Evolutionary conservation across 148 eudicot genomes (phyloP).

Genomic region (Rheum nobile): DNA sequence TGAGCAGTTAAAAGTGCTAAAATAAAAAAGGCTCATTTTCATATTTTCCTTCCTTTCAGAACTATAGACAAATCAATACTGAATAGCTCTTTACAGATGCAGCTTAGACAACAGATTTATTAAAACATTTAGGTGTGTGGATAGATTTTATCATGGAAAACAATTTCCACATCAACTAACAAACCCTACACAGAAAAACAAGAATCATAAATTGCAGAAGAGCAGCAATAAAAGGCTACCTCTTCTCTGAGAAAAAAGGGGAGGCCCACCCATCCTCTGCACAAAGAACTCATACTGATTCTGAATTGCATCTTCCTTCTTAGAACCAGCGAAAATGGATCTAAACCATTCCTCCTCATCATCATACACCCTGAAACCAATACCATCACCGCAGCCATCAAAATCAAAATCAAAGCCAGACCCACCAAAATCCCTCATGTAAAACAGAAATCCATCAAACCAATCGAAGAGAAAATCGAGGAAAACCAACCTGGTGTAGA

Average conservation of each 20-base stretch:
- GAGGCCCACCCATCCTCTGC: slow-evolving; percentile 94
- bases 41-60: background rate
- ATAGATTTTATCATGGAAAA: background rate
- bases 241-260: slow-evolving; percentile 72
- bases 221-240: slow-evolving; percentile 22
- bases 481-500: slow-evolving; percentile 54
- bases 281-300: slow-evolving; percentile 91
- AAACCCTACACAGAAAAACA: background rate
- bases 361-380: slow-evolving; percentile 61
- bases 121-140: background rate
- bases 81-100: background rate
- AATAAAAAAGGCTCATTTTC: background rate
- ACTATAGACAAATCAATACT: background rate
- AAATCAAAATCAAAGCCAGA: slow-evolving; percentile 2
- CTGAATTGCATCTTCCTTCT: slow-evolving; percentile 88
- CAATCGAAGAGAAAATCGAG: background rate
- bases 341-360: slow-evolving; percentile 96
- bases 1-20: background rate
- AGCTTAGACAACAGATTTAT: background rate
- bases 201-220: background rate
- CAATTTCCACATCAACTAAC: background rate
- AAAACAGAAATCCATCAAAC: background rate
- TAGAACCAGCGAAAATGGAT: slow-evolving; percentile 70
- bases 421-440: background rate
- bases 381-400: background rate